Evolutionary conservation across 352 stramenopile genomes (phyloP), one percentile per base, ranked within the genome.

Genomic region (Globisporangium ultimum): DNA sequence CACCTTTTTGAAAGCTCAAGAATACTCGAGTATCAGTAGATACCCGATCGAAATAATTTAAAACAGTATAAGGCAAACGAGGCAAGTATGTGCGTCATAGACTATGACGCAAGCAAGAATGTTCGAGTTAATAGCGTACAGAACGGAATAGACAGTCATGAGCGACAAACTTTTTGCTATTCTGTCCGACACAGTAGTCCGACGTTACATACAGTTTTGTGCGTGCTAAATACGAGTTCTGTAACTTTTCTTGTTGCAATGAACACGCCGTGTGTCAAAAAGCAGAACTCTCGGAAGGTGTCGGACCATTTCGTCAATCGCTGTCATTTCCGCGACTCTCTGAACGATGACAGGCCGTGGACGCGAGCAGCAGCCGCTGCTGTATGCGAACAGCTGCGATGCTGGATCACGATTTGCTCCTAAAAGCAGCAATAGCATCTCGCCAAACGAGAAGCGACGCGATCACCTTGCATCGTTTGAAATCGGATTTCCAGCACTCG

Each of bases 391-490:
- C 20, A 12, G 11, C 20, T 18, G 0, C 14, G 52, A n/a, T 22
- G 40, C 21, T 11, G 52, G 47, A 41, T 22, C 22, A 38, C 52
- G n/a, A 12, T 55, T 21, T 32, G 49, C 12, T 15, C 48, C 4
- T 20, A 21, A 0, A 9, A 24, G 40, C 34, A 47, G 28, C 22
- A 24, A 48, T 7, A 36, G 5, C 28, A 18, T 60, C 13, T 64
- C 53, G 15, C 52, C 53, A 13, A 28, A 18, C 15, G 28, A 48
- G 38, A 40, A 38, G n/a, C 34, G 43, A 8, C 61, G 61, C 21
- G 49, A 59, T 48, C 61, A 68, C 21, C 61, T 68, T 32, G 61
- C 56, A 13, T 68, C 61, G 11, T 68, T 68, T 22, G 61, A 68
- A 45, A 51, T 48, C 15, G 61, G 61, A 3, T 68, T 68, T 38